Conservation (phyloP, 768 basidiomycete genomes). For the Suillus cothurnatus region DNA sequence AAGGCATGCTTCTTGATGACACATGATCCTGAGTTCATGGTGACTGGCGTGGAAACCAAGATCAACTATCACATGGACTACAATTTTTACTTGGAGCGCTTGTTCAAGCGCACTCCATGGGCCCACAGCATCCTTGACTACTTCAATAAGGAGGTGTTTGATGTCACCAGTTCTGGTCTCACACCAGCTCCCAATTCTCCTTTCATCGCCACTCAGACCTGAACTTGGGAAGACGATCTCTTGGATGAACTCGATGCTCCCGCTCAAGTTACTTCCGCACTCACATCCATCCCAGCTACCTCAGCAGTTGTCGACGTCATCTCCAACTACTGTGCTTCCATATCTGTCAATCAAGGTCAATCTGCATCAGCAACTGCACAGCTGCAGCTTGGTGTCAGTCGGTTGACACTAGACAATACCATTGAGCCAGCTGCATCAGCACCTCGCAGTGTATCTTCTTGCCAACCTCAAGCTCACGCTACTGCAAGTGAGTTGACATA, state of each 20-base stretch:
- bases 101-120: neutral
- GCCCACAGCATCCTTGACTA: no score
- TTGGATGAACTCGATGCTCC: neutral
- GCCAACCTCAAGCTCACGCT: no score
- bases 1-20: neutral
- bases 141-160: neutral
- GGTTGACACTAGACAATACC: no score
- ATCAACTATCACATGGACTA: conserved; percentile 1
- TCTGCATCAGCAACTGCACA: no score
- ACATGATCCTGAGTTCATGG: neutral
- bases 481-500: no score
- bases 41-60: neutral
- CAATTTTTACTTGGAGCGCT: conserved; percentile 2
- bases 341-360: neutral
- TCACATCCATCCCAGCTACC: neutral
- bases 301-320: neutral
- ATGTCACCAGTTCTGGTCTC: no score
- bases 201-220: no score
- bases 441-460: no score
- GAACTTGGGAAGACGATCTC: no score
- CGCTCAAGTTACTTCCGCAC: neutral
- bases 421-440: no score
- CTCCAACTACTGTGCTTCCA: neutral
- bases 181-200: no score
- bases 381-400: no score